Evolutionary conservation across 768 basidiomycete species (phyloP).

Genomic region (Chiua virens): DNA sequence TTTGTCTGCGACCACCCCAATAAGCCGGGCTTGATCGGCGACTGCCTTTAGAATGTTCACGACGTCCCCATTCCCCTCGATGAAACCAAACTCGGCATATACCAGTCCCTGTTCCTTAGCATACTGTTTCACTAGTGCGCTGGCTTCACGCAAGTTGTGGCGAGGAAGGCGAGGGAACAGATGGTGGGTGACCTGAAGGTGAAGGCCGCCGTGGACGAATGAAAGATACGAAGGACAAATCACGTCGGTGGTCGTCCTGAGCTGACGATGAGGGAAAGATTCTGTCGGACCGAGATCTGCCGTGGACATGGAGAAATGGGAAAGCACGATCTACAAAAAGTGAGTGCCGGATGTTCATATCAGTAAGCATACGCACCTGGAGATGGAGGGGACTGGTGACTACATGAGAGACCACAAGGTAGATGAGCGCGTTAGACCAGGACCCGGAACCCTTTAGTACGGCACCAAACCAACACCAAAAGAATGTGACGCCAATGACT

Average conservation of each 20-base stretch:
- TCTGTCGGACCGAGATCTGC: conserved; percentile 87
- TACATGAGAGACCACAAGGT: conserved; percentile 82
- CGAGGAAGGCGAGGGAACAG: conserved; percentile 94
- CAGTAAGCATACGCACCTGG: conserved; percentile 58
- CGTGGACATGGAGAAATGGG: conserved; percentile 96
- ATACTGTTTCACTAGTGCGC: conserved; percentile 81
- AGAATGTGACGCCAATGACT: conserved; percentile 70
- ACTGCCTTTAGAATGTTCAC: conserved; percentile 79
- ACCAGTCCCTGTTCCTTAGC: conserved; percentile 80
- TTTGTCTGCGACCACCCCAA: conserved; percentile 76
- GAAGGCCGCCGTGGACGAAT: conserved; percentile 95
- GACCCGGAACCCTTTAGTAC: conserved; percentile 70
- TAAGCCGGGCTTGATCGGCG: conserved; percentile 81
- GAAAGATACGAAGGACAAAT: conserved; percentile 80
- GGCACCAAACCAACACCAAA: conserved; percentile 84
- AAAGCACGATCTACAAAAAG: conserved; percentile 77
- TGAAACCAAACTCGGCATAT: conserved; percentile 91
- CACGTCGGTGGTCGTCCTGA: conserved; percentile 97
- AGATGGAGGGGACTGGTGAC: conserved; percentile 91
- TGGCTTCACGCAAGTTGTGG: conserved; percentile 86
- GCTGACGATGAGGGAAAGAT: conserved; percentile 90
- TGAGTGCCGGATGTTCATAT: conserved; percentile 1
- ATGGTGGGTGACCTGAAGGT: conserved; percentile 96
- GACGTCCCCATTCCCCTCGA: conserved; percentile 84
- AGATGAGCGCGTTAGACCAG: conserved; percentile 68